Conservation (phyloP, 257 asterid species). For the Catharanthus roseus region DNA sequence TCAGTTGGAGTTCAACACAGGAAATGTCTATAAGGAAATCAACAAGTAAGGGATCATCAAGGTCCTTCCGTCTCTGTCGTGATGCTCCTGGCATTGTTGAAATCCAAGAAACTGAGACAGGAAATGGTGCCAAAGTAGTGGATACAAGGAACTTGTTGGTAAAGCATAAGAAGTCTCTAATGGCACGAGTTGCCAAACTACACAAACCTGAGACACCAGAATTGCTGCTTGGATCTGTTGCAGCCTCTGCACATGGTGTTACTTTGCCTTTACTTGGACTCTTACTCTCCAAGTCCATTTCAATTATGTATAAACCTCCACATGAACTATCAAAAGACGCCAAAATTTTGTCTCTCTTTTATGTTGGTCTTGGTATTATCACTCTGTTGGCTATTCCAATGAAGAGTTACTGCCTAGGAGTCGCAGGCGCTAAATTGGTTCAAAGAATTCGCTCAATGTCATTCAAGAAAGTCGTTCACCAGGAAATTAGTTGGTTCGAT, state of each 20-base stretch:
- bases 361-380: conserved; percentile 34
- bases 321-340: conserved; percentile 40
- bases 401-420: conserved; percentile 64
- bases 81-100: conserved; percentile 34
- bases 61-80: conserved; percentile 34
- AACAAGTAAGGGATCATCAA: conserved; percentile 49
- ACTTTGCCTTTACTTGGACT: conserved; percentile 70
- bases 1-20: conserved; percentile 47
- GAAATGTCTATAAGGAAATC: conserved; percentile 38
- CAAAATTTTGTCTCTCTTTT: conserved; percentile 54
- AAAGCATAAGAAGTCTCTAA: too few relatives aligned
- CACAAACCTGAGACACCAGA: conserved; percentile 63
- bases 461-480: conserved; percentile 65
- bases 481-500: conserved; percentile 87
- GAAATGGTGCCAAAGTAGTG: conserved; percentile 14
- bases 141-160: conserved; percentile 9
- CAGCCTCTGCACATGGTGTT: conserved; percentile 49
- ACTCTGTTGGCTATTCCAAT: conserved; percentile 38
- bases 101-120: conserved; percentile 19
- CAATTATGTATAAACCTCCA: conserved; percentile 60
- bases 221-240: conserved; percentile 57
- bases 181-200: conserved; percentile 38
- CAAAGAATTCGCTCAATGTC: conserved; percentile 59
- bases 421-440: conserved; percentile 73
- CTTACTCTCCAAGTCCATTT: conserved; percentile 53